These are phyloP conservation scores for Talaromyces verruculosus DNA, from an alignment of 2,329 filamentous ascomycete species.

Conservation along the genomic window DNA sequence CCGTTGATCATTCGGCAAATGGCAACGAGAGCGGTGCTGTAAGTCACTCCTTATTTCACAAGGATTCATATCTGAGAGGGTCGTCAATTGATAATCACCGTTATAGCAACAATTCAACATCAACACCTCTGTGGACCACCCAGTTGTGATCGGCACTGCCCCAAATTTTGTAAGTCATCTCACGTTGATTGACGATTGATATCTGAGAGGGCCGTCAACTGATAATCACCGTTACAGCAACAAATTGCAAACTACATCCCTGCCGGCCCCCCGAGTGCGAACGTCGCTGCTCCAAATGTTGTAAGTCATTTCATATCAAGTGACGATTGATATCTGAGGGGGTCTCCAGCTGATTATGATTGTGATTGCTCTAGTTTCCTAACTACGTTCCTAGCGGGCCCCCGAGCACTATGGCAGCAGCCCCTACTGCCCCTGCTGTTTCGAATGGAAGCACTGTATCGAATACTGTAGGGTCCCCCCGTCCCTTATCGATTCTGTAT, in stretches of 20 bases:
- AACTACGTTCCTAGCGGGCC: background rate
- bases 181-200: background rate
- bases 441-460: background rate
- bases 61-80: no score
- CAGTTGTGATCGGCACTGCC: background rate
- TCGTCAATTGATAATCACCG: background rate
- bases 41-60: background rate
- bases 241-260: background rate
- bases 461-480: background rate
- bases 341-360: background rate
- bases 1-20: background rate
- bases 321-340: background rate
- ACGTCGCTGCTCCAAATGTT: background rate
- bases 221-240: background rate
- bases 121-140: background rate
- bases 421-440: background rate
- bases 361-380: background rate
- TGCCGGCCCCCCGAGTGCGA: background rate
- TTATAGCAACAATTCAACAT: background rate
- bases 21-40: background rate
- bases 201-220: background rate
- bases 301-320: background rate
- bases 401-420: background rate
- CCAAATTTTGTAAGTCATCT: background rate
- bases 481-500: background rate